Evolutionary conservation across 495 filamentous ascomycete species (phyloP), one percentile per base, ranked within the genome.

Genomic region (Trichocladium antarcticum): DNA sequence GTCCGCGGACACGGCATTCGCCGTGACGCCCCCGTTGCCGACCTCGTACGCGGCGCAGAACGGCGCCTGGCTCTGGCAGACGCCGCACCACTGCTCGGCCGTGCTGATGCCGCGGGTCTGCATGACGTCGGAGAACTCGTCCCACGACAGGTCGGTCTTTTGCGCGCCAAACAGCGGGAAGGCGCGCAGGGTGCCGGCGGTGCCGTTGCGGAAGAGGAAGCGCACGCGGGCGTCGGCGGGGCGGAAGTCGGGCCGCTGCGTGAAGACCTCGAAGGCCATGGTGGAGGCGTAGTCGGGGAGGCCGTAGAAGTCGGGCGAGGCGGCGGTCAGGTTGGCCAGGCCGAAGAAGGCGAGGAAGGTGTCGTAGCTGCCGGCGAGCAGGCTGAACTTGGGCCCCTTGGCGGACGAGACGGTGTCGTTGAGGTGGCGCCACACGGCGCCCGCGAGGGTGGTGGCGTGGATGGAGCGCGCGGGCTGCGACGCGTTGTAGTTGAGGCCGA

Each of bases 401-500:
- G 21, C 41, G 12, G n/a, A n/a, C 22, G 47, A 48, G 36, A 51
- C 45, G 8, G 52, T 58, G 29, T 50, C 31, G 56, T 47, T 52
- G 14, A 58, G 52, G 34, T 55, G 56, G 22, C 11, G 27, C 12
- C 55, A 37, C 4, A 58, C 40, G 3, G 42, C 45, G n/a, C 32
- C 48, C 19, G 49, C 44, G 8, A 58, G 19, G 37, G 56, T 55
- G 8, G 10, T 6, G 22, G 48, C 56, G 42, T 47, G 40, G n/a
- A 55, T 46, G 7, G 51, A 49, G 17, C 49, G 48, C 8, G 44
- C 45, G 2, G 52, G 42, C 31, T 58, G 40, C 17, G 57, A 45
- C 52, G 37, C 24, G 47, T 57, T 54, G 50, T 42, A 52, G 36
- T 65, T 65, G 49, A 58, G 37, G 44, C 60, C 62, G 49, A 57